These are phyloP conservation scores for Fusarium lateritium DNA, from an alignment of 2,329 filamentous ascomycete genomes.

Conservation along the genomic window DNA sequence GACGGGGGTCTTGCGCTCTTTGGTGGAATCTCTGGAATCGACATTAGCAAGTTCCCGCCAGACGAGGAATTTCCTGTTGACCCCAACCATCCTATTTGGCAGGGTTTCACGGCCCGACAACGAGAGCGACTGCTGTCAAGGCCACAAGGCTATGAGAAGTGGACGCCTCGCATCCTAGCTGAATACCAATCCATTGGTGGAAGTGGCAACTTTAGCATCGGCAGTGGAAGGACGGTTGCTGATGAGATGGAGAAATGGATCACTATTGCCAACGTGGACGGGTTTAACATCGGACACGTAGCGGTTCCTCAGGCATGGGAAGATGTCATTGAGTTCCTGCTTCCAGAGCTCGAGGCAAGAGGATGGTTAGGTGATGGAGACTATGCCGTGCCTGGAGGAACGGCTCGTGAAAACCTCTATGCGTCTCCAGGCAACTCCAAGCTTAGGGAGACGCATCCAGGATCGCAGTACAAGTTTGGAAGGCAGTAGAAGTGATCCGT, in stretches of 20 bases:
- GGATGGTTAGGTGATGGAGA: slow-evolving; percentile 3
- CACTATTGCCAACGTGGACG: slow-evolving; percentile 25
- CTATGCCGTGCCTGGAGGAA: slow-evolving; percentile 4
- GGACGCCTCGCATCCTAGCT: slow-evolving; percentile 68
- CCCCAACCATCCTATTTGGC: slow-evolving; percentile 5
- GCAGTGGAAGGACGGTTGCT: slow-evolving; percentile 30
- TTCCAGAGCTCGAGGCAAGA: slow-evolving; percentile 19
- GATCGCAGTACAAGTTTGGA: no score
- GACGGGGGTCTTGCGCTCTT: slow-evolving; percentile 61
- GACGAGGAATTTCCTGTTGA: slow-evolving; percentile 61
- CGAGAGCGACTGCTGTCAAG: no score
- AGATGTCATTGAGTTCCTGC: slow-evolving; percentile 18
- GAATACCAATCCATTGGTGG: slow-evolving; percentile 68
- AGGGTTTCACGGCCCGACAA: slow-evolving; percentile 48
- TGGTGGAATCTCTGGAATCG: slow-evolving; percentile 62
- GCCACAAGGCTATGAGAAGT: no score
- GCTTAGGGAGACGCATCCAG: no score
- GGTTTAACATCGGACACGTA: slow-evolving; percentile 34
- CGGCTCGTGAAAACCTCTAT: slow-evolving; percentile 5
- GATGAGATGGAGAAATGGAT: slow-evolving; percentile 36
- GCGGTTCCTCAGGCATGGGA: slow-evolving; percentile 26
- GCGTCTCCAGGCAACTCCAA: not conserved
- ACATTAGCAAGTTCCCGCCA: slow-evolving; percentile 56
- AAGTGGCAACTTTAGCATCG: slow-evolving; percentile 11
- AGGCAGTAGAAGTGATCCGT: no score